Conservation (phyloP, 495 filamentous ascomycete species). For the Trichoderma orchidacearum region DNA sequence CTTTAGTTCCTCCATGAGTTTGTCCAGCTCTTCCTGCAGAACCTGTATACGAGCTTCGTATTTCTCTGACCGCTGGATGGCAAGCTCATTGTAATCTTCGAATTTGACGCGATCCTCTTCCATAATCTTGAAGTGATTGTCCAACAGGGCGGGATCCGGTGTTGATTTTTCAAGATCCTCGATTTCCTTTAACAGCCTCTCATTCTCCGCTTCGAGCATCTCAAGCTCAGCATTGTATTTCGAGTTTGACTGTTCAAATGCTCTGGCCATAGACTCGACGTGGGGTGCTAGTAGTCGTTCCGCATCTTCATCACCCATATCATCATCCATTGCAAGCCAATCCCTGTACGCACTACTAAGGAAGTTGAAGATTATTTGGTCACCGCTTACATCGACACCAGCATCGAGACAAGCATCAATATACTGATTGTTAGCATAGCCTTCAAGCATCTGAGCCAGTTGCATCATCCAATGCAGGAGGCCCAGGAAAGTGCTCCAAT, state of each 20-base stretch:
- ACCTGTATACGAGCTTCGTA: conserved; percentile 63
- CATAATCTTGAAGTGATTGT: conserved; percentile 73
- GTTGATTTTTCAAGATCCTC: conserved; percentile 75
- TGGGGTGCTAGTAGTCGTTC: conserved; percentile 65
- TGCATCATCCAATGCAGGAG: conserved; percentile 99
- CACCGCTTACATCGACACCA: conserved; percentile 73
- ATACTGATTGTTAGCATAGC: conserved; percentile 59
- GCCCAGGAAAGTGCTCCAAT: conserved; percentile 88
- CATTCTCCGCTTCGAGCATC: conserved; percentile 71
- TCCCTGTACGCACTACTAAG: conserved; percentile 78
- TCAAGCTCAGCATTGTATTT: conserved; percentile 70
- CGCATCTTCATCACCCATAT: conserved; percentile 70
- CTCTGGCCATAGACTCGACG: conserved; percentile 73
- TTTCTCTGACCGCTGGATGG: conserved; percentile 69
- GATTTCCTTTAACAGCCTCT: conserved; percentile 64
- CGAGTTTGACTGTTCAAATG: conserved; percentile 74
- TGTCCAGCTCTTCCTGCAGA: conserved; percentile 65
- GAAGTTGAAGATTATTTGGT: conserved; percentile 89
- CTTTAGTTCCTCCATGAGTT: conserved; percentile 61
- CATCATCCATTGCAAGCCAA: conserved; percentile 80
- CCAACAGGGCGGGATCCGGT: conserved; percentile 66
- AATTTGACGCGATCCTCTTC: conserved; percentile 88
- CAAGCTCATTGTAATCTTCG: conserved; percentile 72
- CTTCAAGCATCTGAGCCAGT: conserved; percentile 77
- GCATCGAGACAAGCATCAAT: conserved; percentile 75